phyloP scores from a whole-genome alignment of 148 eudicot genomes.

The Polygonum aviculare region DNA sequence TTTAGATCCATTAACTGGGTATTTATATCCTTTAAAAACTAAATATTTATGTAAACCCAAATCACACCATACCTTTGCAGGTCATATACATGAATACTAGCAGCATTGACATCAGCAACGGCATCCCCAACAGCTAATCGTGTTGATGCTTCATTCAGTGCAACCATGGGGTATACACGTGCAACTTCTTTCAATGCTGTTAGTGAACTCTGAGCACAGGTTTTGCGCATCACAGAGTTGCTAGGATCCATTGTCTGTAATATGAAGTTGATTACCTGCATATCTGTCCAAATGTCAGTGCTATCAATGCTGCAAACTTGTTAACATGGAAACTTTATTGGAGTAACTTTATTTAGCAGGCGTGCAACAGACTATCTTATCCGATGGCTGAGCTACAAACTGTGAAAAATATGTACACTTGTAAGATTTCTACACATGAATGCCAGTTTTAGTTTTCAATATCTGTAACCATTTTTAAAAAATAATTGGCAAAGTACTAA shows the following conservation, averaged over 20 bases:
- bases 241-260: slow-evolving; percentile 92
- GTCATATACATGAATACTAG: slow-evolving; percentile 79
- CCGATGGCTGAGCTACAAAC: not conserved
- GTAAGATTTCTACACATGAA: not conserved
- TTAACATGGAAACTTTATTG: not conserved
- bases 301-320: slow-evolving; percentile 10
- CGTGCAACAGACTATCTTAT: not conserved
- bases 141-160: slow-evolving; percentile 65
- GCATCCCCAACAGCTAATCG: slow-evolving; percentile 98
- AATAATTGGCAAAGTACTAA: not conserved
- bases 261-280: slow-evolving; percentile 86
- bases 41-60: not conserved
- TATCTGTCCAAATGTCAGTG: slow-evolving; percentile 64
- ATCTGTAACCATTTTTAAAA: not conserved
- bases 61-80: slow-evolving; percentile 66
- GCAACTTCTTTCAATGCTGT: slow-evolving; percentile 70
- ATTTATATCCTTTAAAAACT: not conserved
- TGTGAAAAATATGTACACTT: not conserved
- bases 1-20: not conserved
- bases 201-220: slow-evolving; percentile 78
- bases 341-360: not conserved
- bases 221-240: slow-evolving; percentile 81
- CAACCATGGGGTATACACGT: slow-evolving; percentile 88
- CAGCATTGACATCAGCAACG: slow-evolving; percentile 57
- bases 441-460: not conserved